A percentile compares a stretch with the other conserved stretches of the same genome.
Conservation (phyloP, 2,329 filamentous ascomycete species). For the Diplodia seriata region DNA sequence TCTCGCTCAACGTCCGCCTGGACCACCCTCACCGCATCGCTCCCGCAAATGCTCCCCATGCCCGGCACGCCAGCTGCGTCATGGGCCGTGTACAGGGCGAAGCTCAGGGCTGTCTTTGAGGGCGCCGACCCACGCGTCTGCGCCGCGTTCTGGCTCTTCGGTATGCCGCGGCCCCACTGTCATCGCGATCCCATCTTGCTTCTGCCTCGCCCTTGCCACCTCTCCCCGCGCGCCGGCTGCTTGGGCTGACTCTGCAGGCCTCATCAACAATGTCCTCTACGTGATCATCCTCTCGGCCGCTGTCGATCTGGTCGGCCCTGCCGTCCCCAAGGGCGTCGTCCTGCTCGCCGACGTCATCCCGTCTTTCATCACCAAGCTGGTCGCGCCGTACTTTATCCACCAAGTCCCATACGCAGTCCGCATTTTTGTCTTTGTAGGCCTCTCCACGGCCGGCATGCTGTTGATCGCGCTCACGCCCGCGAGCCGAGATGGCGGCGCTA, state of each 20-base stretch:
- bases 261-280: slow-evolving; percentile 98
- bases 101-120: slow-evolving; percentile 67
- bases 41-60: slow-evolving; percentile 55
- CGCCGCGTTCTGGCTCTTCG: slow-evolving; percentile 91
- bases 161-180: slow-evolving; percentile 66
- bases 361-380: slow-evolving; percentile 84
- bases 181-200: slow-evolving; percentile 8
- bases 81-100: slow-evolving; percentile 75
- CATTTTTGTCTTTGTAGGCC: slow-evolving; percentile 73
- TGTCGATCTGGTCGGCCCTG: slow-evolving; percentile 88
- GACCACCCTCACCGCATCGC: slow-evolving; percentile 22
- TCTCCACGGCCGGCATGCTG: slow-evolving; percentile 87
- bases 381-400: slow-evolving; percentile 94
- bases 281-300: slow-evolving; percentile 95
- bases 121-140: slow-evolving; percentile 75
- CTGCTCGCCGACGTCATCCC: slow-evolving; percentile 92
- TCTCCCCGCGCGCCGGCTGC: background rate
- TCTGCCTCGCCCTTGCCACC: background rate
- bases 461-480: slow-evolving; percentile 81
- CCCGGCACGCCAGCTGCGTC: slow-evolving; percentile 68
- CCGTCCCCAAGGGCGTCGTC: slow-evolving; percentile 87
- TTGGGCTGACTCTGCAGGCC: slow-evolving; percentile 58
- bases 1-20: slow-evolving; percentile 1
- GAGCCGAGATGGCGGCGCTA: slow-evolving; percentile 62
- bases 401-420: slow-evolving; percentile 79